Evolutionary conservation across 441 rosid species (phyloP).

Genomic region (Biscutella auriculata): DNA sequence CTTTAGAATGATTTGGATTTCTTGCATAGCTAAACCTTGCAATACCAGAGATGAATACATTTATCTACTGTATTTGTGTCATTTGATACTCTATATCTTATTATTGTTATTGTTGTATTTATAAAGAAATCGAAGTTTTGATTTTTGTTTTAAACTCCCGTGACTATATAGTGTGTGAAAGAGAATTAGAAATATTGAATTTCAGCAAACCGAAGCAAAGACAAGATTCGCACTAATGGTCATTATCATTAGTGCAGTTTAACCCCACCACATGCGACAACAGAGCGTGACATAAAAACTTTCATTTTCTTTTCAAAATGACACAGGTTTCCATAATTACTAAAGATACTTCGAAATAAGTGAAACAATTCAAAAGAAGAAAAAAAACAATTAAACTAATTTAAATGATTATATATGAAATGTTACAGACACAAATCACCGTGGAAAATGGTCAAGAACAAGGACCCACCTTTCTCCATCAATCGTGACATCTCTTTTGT

Average conservation of each 20-base stretch:
- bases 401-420: not conserved
- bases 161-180: too few relatives aligned
- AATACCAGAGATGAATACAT: too few relatives aligned
- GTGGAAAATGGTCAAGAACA: slow-evolving; percentile 11
- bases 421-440: slow-evolving; percentile 7
- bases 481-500: not conserved
- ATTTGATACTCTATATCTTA: too few relatives aligned
- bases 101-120: too few relatives aligned
- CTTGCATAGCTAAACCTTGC: too few relatives aligned
- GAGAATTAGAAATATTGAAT: too few relatives aligned
- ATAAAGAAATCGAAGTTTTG: too few relatives aligned
- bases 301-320: not conserved
- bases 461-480: slow-evolving; percentile 15
- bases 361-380: not conserved
- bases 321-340: slow-evolving; percentile 17
- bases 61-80: too few relatives aligned
- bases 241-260: slow-evolving; percentile 6
- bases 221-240: slow-evolving; percentile 15
- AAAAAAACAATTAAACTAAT: not conserved
- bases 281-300: slow-evolving; percentile 21
- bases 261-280: slow-evolving; percentile 18
- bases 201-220: slow-evolving; percentile 16
- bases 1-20: too few relatives aligned
- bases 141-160: too few relatives aligned
- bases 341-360: slow-evolving; percentile 7